Evolutionary conservation across 257 asterid genomes (phyloP).

Genomic region (Primulina huaijiensis): DNA sequence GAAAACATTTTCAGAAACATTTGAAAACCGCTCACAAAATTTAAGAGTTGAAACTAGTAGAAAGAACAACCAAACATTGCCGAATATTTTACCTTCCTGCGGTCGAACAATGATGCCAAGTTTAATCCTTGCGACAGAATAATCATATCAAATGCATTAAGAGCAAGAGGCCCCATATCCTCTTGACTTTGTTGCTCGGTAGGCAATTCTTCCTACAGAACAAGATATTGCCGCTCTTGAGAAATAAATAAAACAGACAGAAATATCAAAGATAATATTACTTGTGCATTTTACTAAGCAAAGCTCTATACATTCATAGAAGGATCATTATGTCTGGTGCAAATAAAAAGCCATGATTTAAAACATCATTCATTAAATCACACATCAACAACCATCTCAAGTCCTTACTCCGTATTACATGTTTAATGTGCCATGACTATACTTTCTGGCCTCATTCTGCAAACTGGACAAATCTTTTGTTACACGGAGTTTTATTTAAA

Average conservation of each 20-base stretch:
- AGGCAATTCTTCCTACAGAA: constrained; percentile 57
- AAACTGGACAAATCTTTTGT: not conserved
- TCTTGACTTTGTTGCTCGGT: constrained; percentile 55
- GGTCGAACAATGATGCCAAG: constrained; percentile 80
- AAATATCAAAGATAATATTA: constrained; percentile 10
- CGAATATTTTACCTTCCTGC: constrained; percentile 58
- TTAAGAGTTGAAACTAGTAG: not conserved
- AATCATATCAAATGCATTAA: constrained; percentile 94
- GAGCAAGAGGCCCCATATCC: constrained; percentile 75
- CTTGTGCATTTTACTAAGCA: not conserved
- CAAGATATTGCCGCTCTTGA: constrained; percentile 20
- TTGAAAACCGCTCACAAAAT: not conserved
- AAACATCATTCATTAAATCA: not conserved
- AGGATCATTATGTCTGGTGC: constrained; percentile 10
- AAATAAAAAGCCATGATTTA: constrained; percentile 1
- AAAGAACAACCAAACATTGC: not conserved
- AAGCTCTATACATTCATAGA: not conserved
- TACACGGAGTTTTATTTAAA: not conserved
- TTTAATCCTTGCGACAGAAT: constrained; percentile 93
- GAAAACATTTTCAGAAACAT: not conserved
- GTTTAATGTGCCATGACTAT: not conserved
- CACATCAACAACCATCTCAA: not conserved
- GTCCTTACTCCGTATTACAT: constrained; percentile 2
- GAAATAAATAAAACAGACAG: constrained; percentile 7
- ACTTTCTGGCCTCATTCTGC: not conserved